Evolutionary conservation across 106 monocot species (phyloP), one percentile per base, ranked within the genome.

Genomic region (Alisma plantagoaquatica): DNA sequence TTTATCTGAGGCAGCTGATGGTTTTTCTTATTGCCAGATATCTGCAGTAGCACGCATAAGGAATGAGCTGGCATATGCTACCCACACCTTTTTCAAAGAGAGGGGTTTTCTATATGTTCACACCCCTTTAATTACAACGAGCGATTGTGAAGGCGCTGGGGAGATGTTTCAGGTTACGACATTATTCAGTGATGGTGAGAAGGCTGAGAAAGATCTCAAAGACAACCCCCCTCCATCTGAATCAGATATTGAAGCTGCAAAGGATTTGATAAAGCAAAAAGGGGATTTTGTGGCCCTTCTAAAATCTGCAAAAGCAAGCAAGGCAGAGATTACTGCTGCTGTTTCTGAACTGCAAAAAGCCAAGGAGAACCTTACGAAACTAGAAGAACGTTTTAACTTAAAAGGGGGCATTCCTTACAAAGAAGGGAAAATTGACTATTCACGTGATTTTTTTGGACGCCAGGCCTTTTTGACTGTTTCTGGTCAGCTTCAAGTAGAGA

Each of bases 111-210:
- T 74, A 17, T 91, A 91, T 63, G 69, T 91, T 29, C 91, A 91
- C 42, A 91, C 91, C 63, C 91, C 91, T 17, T 84, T 91, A 57
- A 77, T 91, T 44, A 91, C 91, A 44, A 91, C 91, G 1, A 91
- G 91, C 55, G 84, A 91, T 56, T 91, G 91, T 65, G 91, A 91
- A 45, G 91, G 91, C 55, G 91, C 84, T 49, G 91, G 91, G 24
- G 91, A 91, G 69, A 84, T 91, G 91, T 91, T 91, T 26, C 91
- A 91, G 61, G 91, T 84, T 14, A 91, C 84, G 15, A 74, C 83
- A 67, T 49, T 91, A 21, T 84, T 91, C 42, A 91, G 80, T 63
- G 80, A 84, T 58, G 71, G 80, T 50, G 91, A 91, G 41, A 91
- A 84, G 57, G 23, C 64, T 27, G 91, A 79, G 68, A 80, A 81